Conservation (phyloP, 2,329 filamentous ascomycete species). For the Alternaria gaisen region DNA sequence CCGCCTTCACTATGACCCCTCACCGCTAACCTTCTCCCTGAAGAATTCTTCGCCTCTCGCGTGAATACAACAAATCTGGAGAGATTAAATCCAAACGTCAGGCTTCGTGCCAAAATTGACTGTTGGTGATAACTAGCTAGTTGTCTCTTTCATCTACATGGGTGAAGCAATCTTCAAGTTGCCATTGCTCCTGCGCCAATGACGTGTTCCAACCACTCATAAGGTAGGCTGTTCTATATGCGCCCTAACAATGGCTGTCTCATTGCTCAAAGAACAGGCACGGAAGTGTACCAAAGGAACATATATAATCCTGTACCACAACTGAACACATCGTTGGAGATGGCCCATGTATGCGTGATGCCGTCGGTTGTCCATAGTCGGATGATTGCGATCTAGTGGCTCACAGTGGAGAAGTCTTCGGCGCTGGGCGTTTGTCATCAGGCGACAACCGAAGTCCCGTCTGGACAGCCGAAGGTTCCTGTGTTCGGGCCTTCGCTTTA, state of each 20-base stretch:
- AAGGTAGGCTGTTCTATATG: not conserved
- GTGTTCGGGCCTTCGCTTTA: not conserved
- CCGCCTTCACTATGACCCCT: not conserved
- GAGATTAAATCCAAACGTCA: not conserved
- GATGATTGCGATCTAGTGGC: not conserved
- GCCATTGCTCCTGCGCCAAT: not conserved
- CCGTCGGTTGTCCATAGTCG: not conserved
- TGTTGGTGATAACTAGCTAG: not conserved
- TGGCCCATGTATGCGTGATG: not conserved
- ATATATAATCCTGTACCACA: not conserved
- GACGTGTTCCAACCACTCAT: not conserved
- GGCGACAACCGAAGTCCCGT: not conserved
- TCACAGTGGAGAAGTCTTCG: constrained; percentile 3
- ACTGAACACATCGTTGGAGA: not conserved
- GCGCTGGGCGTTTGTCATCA: not conserved
- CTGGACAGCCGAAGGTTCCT: not conserved
- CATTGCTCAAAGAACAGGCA: not conserved
- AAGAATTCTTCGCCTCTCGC: not conserved
- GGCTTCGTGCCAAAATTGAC: not conserved
- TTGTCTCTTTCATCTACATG: not conserved
- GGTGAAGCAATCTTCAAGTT: not conserved
- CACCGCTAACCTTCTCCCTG: not conserved
- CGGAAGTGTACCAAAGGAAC: not conserved
- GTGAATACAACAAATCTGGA: not conserved
- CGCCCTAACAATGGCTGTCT: not conserved